Conservation (phyloP, 31 red algal species). For the Bonnemaisonia californica region DNA sequence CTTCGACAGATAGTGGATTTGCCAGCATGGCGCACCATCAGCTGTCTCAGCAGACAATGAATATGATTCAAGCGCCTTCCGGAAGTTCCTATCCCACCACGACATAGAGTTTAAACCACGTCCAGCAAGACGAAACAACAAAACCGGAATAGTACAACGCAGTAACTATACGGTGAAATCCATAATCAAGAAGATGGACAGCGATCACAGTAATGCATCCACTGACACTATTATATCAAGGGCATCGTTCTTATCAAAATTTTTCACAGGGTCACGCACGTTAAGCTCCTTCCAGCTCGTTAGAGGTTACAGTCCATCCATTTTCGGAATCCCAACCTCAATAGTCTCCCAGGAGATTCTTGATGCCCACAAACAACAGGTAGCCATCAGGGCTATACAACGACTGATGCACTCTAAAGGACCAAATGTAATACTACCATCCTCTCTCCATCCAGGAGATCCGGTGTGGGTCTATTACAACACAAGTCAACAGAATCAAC, state of each 20-base stretch:
- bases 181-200: slow-evolving; percentile 12
- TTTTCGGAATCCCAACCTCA: neutral
- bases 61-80: neutral
- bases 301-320: slow-evolving; percentile 17
- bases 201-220: neutral
- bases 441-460: neutral
- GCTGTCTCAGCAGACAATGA: slow-evolving; percentile 28
- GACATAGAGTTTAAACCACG: slow-evolving; percentile 24
- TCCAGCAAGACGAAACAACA: slow-evolving; percentile 28
- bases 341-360: slow-evolving; percentile 12
- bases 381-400: neutral
- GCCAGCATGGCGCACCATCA: neutral
- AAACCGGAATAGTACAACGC: slow-evolving; percentile 43
- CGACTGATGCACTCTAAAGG: too few relatives aligned
- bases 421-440: too few relatives aligned
- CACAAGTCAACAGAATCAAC: slow-evolving; percentile 2
- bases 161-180: slow-evolving; percentile 7
- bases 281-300: slow-evolving; percentile 35
- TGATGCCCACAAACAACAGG: slow-evolving; percentile 16
- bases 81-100: neutral
- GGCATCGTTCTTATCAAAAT: slow-evolving; percentile 18
- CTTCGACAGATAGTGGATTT: too few relatives aligned
- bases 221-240: slow-evolving; percentile 1
- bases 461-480: neutral
- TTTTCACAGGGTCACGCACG: slow-evolving; percentile 14